These are phyloP conservation scores for Metarhizium anisopliae DNA, from an alignment of 2,329 filamentous ascomycete genomes.

Conservation along the genomic window DNA sequence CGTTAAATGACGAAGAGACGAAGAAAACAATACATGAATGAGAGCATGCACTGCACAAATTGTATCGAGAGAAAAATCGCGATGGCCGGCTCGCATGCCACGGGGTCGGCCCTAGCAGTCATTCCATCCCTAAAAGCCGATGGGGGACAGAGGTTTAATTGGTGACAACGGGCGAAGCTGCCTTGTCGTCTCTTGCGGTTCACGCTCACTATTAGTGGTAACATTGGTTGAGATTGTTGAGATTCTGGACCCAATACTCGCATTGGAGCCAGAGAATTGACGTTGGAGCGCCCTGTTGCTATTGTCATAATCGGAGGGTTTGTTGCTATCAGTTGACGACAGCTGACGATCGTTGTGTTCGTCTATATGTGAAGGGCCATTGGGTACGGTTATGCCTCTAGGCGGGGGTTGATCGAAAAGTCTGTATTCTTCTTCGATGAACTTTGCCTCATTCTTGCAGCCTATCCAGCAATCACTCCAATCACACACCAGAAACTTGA, in stretches of 20 bases:
- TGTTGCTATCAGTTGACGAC: constrained; percentile 59
- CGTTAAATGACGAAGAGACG: background rate
- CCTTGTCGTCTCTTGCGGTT: constrained; percentile 16
- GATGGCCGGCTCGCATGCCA: background rate
- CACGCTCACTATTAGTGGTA: constrained; percentile 33
- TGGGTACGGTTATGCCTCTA: constrained; percentile 32
- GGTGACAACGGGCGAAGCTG: constrained; percentile 52
- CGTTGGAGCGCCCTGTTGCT: constrained; percentile 34
- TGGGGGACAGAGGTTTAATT: constrained; percentile 56
- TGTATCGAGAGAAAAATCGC: constrained; percentile 4
- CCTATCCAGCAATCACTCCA: constrained; percentile 98
- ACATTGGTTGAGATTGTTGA: constrained; percentile 37
- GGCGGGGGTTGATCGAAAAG: constrained; percentile 51
- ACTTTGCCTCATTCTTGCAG: constrained; percentile 81
- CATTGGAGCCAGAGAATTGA: constrained; percentile 31
- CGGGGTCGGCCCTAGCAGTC: background rate
- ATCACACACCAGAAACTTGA: constrained; percentile 89
- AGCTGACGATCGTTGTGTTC: constrained; percentile 10
- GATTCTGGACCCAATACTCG: constrained; percentile 32
- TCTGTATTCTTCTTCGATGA: constrained; percentile 59
- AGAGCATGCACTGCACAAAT: background rate
- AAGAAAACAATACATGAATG: background rate
- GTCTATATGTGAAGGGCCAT: constrained; percentile 16
- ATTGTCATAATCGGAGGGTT: constrained; percentile 30
- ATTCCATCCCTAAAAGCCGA: constrained; percentile 38